Percentiles rank a stretch among this genome's conserved stretches.
These are phyloP conservation scores for Dryadomyces sulphureus DNA, from an alignment of 2,329 filamentous ascomycete species.

Conservation along the genomic window DNA sequence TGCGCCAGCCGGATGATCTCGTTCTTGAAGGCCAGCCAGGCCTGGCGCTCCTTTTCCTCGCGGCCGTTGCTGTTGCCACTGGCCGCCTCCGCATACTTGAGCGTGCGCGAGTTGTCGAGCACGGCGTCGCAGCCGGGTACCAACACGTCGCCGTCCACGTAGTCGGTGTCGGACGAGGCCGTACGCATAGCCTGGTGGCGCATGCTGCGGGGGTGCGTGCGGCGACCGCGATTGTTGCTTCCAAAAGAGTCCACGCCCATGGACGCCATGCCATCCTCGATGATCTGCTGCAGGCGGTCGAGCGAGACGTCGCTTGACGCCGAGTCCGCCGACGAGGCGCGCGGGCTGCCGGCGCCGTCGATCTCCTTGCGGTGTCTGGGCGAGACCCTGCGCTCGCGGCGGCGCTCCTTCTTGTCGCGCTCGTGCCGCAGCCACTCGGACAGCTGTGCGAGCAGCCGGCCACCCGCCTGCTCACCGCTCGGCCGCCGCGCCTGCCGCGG, in stretches of 20 bases:
- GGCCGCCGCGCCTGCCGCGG: constrained; percentile 13
- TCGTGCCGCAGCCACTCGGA: constrained; percentile 74
- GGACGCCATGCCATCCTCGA: constrained; percentile 49
- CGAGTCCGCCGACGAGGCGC: constrained; percentile 44
- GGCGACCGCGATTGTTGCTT: constrained; percentile 14
- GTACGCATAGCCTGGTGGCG: constrained; percentile 27
- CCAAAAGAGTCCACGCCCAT: constrained; percentile 27
- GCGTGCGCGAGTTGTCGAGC: constrained; percentile 80
- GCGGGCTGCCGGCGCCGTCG: constrained; percentile 21
- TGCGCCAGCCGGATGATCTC: constrained; percentile 84
- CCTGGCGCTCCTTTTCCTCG: constrained; percentile 53
- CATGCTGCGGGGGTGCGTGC: constrained; percentile 14
- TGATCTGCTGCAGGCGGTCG: constrained; percentile 66
- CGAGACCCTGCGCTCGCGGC: constrained; percentile 32
- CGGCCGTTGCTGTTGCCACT: constrained; percentile 21
- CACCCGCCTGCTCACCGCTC: constrained; percentile 22
- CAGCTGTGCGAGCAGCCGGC: constrained; percentile 58
- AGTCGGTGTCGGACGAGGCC: constrained; percentile 74
- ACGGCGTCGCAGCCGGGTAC: constrained; percentile 74
- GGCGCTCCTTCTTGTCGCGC: constrained; percentile 47
- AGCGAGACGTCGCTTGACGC: constrained; percentile 60
- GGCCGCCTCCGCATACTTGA: constrained; percentile 43
- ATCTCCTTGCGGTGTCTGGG: constrained; percentile 15
- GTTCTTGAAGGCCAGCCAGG: constrained; percentile 78
- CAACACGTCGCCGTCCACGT: constrained; percentile 62